phyloP scores from a whole-genome alignment of 306 rosid genomes.

The Calophaca sinica region DNA sequence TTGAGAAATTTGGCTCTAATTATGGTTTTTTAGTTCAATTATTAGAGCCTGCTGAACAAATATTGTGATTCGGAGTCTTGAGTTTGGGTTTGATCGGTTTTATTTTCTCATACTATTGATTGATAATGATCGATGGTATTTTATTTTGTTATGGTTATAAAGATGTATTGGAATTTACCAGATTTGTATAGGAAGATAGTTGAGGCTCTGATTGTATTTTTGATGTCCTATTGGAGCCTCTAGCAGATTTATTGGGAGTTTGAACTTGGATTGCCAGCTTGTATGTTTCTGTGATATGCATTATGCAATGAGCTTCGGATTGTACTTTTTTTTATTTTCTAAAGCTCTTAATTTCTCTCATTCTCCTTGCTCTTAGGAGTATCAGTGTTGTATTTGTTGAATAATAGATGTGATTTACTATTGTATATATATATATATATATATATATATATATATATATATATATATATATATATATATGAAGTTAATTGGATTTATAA shows the following conservation, averaged over 20 bases:
- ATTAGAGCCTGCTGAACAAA: slow-evolving; percentile 36
- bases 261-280: slow-evolving; percentile 32
- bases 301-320: slow-evolving; percentile 16
- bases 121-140: slow-evolving; percentile 16
- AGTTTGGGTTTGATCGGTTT: slow-evolving; percentile 36
- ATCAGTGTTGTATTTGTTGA: slow-evolving; percentile 12
- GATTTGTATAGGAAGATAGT: slow-evolving; percentile 50
- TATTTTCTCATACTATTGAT: slow-evolving; percentile 15
- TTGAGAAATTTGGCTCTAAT: slow-evolving; percentile 35
- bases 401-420: slow-evolving; percentile 9
- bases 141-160: slow-evolving; percentile 1
- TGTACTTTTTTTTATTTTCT: slow-evolving; percentile 1
- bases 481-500: slow-evolving; percentile 12
- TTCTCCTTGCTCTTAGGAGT: slow-evolving; percentile 17
- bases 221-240: slow-evolving; percentile 46
- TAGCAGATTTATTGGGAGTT: slow-evolving; percentile 27
- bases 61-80: neutral
- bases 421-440: neutral
- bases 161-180: slow-evolving; percentile 26
- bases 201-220: slow-evolving; percentile 48
- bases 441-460: too few relatives aligned
- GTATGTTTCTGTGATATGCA: slow-evolving; percentile 34
- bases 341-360: neutral
- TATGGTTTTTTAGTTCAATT: slow-evolving; percentile 42
- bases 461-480: neutral